Base-by-base conservation (phyloP, 1,139 yeast species). In the Lodderomyces elongisporus region DNA sequence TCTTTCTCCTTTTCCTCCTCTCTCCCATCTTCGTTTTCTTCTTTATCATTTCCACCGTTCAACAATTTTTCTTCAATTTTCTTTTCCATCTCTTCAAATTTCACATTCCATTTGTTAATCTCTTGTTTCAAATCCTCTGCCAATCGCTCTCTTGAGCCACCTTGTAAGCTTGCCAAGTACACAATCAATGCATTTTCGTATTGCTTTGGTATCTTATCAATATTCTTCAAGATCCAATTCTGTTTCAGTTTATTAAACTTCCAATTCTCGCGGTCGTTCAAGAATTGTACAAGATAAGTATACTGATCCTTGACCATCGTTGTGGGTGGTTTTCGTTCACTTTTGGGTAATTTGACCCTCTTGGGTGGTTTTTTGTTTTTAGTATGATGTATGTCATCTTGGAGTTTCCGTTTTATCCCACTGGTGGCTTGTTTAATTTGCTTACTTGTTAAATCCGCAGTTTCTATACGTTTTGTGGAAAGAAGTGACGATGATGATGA, bases 221-320 rank as follows among this genome's bases (percentile, higher is more conserved):
- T 60, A 56, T 87, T 80, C 49, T 81, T 82, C 42, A 88, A 58
- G 33, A 89, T 69, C 96, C 96, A 89, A 52, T 87, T 88, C 55
- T 89, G 97, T 46, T 89, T 88, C 61, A 85, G 95, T 51, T 89
- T 89, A 38, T 94, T 83, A 54, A 89, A 89, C 60, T 88, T 89
- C 97, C 97, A 89, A 41, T 71, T 67, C 0, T 61, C 72, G 39
- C 65, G 68, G 45, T 80, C 87, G 7, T 70, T 65, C 16, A 65
- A 62, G 49, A 75, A 89, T 37, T 77, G 85, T 38, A 78, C 71
- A 46, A 89, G 60, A 50, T 89, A 89, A 1, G 70, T 77, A 33
- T 85, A 62, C 54, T 88, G 96, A 52, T 88, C 96, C 43, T 77
- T 80, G 42, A 80, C 88, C n/a, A n/a, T n/a, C 16, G 88, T 87